Conservation (phyloP, 2,329 filamentous ascomycete genomes). For the Colletotrichum tanaceti region DNA sequence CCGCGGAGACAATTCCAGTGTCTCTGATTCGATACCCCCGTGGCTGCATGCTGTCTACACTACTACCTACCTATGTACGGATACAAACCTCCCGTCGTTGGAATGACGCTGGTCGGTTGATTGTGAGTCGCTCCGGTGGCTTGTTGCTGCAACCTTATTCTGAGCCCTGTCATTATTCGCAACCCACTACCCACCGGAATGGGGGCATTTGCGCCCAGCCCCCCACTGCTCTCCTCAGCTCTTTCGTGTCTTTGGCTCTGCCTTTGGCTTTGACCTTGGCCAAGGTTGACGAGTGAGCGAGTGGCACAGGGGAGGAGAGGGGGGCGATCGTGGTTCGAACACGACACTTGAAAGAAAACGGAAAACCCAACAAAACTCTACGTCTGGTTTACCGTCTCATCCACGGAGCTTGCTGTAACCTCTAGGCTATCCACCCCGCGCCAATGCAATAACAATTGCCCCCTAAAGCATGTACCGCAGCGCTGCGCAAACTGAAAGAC, state of each 20-base stretch:
- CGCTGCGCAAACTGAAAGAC: not conserved
- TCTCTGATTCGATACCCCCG: constrained; percentile 16
- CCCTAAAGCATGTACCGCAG: constrained; percentile 11
- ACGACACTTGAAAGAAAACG: not conserved
- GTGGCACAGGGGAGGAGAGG: not conserved
- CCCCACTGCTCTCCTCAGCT: not conserved
- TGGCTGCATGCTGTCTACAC: not conserved
- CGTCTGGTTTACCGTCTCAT: constrained; percentile 2
- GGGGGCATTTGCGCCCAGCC: not conserved
- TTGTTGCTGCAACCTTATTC: constrained; percentile 37
- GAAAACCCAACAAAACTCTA: constrained; percentile 13
- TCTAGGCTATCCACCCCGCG: constrained; percentile 15
- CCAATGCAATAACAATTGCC: constrained; percentile 19
- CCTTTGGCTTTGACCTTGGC: constrained; percentile 15
- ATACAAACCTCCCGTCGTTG: not conserved
- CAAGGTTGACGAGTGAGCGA: constrained; percentile 4
- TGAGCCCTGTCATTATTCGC: constrained; percentile 23
- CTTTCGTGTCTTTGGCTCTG: constrained; percentile 1
- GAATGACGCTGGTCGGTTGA: constrained; percentile 27
- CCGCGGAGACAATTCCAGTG: not conserved
- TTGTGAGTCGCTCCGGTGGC: constrained; percentile 16
- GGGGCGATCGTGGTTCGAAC: constrained; percentile 12
- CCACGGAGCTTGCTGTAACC: constrained; percentile 9
- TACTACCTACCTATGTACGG: too few species aligned
- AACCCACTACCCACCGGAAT: constrained; percentile 15